Conservation (phyloP, 768 basidiomycete genomes). For the Termitomyces sp. region DNA sequence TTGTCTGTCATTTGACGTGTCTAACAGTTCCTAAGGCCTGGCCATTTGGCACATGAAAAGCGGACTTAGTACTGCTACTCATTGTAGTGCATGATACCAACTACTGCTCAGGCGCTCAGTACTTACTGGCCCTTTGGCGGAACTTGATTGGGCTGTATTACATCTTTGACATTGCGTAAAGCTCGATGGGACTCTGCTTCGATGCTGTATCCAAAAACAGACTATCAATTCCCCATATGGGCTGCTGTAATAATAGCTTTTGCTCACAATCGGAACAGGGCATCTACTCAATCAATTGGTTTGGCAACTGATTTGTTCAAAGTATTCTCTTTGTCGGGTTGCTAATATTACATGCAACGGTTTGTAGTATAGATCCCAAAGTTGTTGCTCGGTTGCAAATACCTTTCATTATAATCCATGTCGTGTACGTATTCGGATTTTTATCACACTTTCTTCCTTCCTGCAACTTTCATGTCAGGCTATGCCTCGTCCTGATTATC, state of each 20-base stretch:
- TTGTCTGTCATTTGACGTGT: too few relatives aligned
- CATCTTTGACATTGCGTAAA: too few relatives aligned
- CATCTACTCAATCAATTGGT: too few relatives aligned
- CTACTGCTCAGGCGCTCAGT: too few relatives aligned
- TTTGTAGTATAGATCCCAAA: conserved; percentile 66
- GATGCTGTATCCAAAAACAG: not conserved
- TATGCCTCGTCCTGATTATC: conserved; percentile 65
- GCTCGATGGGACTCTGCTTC: too few relatives aligned
- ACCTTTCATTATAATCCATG: conserved; percentile 68
- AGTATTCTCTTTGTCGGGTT: conserved; percentile 68
- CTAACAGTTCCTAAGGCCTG: too few relatives aligned
- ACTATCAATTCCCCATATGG: not conserved
- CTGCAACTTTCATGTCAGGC: conserved; percentile 25
- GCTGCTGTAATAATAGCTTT: not conserved
- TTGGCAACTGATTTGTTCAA: too few relatives aligned
- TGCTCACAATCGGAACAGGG: not conserved
- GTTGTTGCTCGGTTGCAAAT: conserved; percentile 68
- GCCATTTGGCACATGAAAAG: too few relatives aligned
- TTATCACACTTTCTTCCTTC: not conserved
- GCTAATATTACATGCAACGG: conserved; percentile 54
- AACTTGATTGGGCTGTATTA: too few relatives aligned
- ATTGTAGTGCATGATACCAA: too few relatives aligned
- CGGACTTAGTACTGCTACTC: too few relatives aligned
- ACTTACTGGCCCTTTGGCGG: too few relatives aligned
- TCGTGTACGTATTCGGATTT: conserved; percentile 45